Evolutionary conservation across 208 protist species (phyloP).

Genomic region (Phytomonas sp.): DNA sequence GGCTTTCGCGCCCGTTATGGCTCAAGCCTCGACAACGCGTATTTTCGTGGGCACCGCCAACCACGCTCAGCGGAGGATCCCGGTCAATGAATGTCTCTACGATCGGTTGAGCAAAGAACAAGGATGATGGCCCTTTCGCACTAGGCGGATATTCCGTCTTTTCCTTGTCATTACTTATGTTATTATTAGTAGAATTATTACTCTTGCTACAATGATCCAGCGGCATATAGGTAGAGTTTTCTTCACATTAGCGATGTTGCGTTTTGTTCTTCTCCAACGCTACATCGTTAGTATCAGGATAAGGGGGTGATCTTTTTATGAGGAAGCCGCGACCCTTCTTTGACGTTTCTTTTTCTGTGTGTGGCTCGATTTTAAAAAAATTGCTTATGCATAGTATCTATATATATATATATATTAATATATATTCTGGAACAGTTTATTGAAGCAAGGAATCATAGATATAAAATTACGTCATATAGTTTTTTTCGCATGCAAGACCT

Average conservation of each 20-base stretch:
- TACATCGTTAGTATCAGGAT: not conserved
- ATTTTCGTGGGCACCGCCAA: conserved; percentile 19
- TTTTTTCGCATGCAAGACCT: conserved; percentile 10
- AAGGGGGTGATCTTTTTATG: not conserved
- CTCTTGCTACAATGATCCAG: not conserved
- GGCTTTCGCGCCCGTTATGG: conserved; percentile 13
- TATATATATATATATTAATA: not conserved
- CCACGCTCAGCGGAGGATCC: conserved; percentile 19
- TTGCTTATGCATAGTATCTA: not conserved
- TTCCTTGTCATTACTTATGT: not conserved
- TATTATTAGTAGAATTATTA: not conserved
- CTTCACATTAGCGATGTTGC: not conserved
- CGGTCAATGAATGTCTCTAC: conserved; percentile 66
- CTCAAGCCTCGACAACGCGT: conserved; percentile 18
- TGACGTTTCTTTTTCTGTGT: not conserved
- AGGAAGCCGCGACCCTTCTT: not conserved
- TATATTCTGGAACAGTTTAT: not conserved
- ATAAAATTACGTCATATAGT: conserved; percentile 10
- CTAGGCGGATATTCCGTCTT: not conserved
- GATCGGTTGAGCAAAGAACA: conserved; percentile 60
- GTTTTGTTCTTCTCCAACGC: not conserved
- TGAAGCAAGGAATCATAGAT: not conserved
- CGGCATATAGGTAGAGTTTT: not conserved
- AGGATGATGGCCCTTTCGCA: not conserved
- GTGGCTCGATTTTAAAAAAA: no score